phyloP scores from a whole-genome alignment of 176 grass and related monocot species.

The Lolium perenne region DNA sequence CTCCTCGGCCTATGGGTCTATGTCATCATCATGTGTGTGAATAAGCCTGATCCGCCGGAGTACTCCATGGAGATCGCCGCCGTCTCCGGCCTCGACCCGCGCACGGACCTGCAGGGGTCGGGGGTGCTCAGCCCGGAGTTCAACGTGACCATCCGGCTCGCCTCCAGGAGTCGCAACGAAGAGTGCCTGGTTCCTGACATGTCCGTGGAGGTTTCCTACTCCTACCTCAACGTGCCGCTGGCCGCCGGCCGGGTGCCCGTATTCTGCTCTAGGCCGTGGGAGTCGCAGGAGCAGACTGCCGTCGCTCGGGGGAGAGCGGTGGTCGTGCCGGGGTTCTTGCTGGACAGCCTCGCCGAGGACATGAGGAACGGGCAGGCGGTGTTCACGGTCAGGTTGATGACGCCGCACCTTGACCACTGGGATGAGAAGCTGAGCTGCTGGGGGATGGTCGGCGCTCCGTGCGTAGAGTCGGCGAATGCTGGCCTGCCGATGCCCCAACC shows the following conservation, averaged over 20 bases:
- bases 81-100: slow-evolving; percentile 34
- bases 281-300: background rate
- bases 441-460: background rate
- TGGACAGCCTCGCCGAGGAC: slow-evolving; percentile 3
- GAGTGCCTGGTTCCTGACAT: background rate
- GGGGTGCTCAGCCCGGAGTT: slow-evolving; percentile 19
- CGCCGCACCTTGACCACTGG: background rate
- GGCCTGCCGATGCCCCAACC: background rate
- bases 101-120: background rate
- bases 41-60: background rate
- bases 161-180: background rate
- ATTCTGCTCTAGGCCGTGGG: background rate
- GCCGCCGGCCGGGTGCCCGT: background rate
- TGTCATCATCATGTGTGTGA: no score
- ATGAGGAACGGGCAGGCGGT: background rate
- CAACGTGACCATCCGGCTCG: slow-evolving; percentile 36
- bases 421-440: background rate
- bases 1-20: no score
- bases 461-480: background rate
- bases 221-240: slow-evolving; percentile 17
- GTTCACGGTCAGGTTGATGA: background rate
- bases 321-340: background rate
- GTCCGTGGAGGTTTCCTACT: background rate
- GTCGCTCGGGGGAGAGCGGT: background rate
- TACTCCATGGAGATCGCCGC: slow-evolving; percentile 33